Conservation (phyloP, 2,329 filamentous ascomycete genomes). For the Graphilbum ipis-grandicollis region DNA sequence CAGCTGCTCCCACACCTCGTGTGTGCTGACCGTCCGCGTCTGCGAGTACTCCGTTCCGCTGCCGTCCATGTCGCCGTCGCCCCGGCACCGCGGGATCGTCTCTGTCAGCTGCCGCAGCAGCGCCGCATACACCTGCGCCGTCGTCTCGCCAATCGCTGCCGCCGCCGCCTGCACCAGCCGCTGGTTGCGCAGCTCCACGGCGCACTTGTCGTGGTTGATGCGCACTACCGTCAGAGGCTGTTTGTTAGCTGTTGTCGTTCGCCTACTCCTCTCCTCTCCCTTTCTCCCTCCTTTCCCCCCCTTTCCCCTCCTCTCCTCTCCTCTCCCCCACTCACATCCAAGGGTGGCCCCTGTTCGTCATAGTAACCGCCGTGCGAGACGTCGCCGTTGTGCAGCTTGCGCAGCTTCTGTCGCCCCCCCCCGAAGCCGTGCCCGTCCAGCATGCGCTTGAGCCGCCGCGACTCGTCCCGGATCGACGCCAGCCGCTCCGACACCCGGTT, state of each 20-base stretch:
- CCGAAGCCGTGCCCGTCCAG: slow-evolving; percentile 24
- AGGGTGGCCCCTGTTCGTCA: slow-evolving; percentile 21
- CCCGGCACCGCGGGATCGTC: slow-evolving; percentile 49
- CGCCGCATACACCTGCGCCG: slow-evolving; percentile 60
- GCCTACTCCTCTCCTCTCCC: not conserved
- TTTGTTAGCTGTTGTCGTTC: slow-evolving; percentile 10
- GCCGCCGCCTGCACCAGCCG: slow-evolving; percentile 57
- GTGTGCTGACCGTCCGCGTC: slow-evolving; percentile 27
- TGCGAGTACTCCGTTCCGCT: slow-evolving; percentile 17
- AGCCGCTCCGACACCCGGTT: slow-evolving; percentile 36
- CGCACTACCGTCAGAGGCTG: slow-evolving; percentile 58
- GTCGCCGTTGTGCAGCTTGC: slow-evolving; percentile 35
- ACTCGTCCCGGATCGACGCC: slow-evolving; percentile 33
- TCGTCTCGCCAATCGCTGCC: slow-evolving; percentile 53
- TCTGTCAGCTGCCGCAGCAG: slow-evolving; percentile 55
- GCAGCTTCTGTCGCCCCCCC: slow-evolving; percentile 27
- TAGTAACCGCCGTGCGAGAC: slow-evolving; percentile 20
- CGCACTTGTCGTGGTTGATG: slow-evolving; percentile 71
- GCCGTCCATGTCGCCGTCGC: slow-evolving; percentile 32
- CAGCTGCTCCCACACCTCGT: slow-evolving; percentile 38
- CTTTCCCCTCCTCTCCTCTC: not conserved
- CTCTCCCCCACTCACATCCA: slow-evolving; percentile 30
- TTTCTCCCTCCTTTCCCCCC: too few relatives aligned
- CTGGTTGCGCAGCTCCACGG: slow-evolving; percentile 66
- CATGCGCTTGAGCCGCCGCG: slow-evolving; percentile 32